These are phyloP conservation scores for Pelargonium citronellum DNA, from an alignment of 441 rosid genomes.

Conservation along the genomic window DNA sequence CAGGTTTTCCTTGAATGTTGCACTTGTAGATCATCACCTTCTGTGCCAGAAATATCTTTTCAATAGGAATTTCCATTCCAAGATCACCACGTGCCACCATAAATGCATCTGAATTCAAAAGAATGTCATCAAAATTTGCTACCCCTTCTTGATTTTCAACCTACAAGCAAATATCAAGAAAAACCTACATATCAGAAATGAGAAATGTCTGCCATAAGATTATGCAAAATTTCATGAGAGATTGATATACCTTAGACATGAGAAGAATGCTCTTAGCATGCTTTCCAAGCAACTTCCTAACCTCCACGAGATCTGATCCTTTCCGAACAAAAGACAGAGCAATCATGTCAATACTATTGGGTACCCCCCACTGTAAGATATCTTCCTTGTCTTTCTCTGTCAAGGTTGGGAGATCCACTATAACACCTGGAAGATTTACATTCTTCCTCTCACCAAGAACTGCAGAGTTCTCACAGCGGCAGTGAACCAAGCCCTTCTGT, in stretches of 20 bases:
- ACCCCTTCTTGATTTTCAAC: slow-evolving; percentile 95
- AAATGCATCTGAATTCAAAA: slow-evolving; percentile 77
- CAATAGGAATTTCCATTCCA: slow-evolving; percentile 95
- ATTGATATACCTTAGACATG: slow-evolving; percentile 75
- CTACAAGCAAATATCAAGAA: slow-evolving; percentile 26
- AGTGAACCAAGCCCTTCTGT: slow-evolving; percentile 56
- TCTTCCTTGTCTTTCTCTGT: slow-evolving; percentile 95
- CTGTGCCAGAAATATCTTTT: slow-evolving; percentile 90
- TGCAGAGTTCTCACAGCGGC: slow-evolving; percentile 85
- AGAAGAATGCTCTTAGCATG: slow-evolving; percentile 74
- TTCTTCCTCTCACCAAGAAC: slow-evolving; percentile 92
- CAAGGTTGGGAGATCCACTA: slow-evolving; percentile 87
- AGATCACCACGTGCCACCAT: slow-evolving; percentile 98
- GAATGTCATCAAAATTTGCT: slow-evolving; percentile 84
- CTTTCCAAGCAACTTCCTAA: slow-evolving; percentile 64
- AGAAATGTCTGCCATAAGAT: background rate
- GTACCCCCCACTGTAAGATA: slow-evolving; percentile 77
- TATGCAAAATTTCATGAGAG: background rate
- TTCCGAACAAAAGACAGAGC: slow-evolving; percentile 90
- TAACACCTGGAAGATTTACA: slow-evolving; percentile 89
- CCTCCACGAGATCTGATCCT: slow-evolving; percentile 82
- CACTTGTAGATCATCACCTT: slow-evolving; percentile 94
- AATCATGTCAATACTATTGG: slow-evolving; percentile 89
- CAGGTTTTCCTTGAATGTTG: slow-evolving; percentile 89
- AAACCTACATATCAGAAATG: background rate